A percentile compares a stretch with the other conserved stretches of the same genome.
Conservation (phyloP, 345 rosid genomes). For the Euclidium syriacum region DNA sequence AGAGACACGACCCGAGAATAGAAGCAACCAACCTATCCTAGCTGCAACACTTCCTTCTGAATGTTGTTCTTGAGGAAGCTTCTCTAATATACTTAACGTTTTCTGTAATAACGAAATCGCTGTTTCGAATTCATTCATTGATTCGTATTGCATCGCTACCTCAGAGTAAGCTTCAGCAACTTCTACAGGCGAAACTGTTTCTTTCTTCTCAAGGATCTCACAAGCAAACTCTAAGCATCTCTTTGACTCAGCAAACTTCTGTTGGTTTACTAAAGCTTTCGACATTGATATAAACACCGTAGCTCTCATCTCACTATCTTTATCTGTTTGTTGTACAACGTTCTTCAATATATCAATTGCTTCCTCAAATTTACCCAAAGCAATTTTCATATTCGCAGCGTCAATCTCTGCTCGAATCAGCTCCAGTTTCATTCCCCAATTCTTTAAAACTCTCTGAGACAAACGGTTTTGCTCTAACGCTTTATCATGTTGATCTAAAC, state of each 20-base stretch:
- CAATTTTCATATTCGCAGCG: slow-evolving; percentile 87
- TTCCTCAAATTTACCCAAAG: slow-evolving; percentile 68
- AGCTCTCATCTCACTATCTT: slow-evolving; percentile 69
- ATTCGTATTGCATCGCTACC: slow-evolving; percentile 84
- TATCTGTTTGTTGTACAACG: slow-evolving; percentile 64
- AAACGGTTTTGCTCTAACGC: slow-evolving; percentile 80
- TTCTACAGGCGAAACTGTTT: slow-evolving; percentile 53
- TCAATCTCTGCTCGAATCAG: slow-evolving; percentile 75
- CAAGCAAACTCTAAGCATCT: slow-evolving; percentile 76
- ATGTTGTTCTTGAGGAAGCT: slow-evolving; percentile 79
- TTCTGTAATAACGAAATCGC: slow-evolving; percentile 74
- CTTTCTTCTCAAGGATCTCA: slow-evolving; percentile 76
- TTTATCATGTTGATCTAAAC: slow-evolving; percentile 80
- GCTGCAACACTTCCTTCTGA: slow-evolving; percentile 88
- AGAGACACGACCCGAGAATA: slow-evolving; percentile 74
- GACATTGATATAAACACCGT: slow-evolving; percentile 77
- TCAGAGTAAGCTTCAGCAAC: slow-evolving; percentile 91
- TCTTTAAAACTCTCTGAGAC: slow-evolving; percentile 69
- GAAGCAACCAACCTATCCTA: slow-evolving; percentile 86
- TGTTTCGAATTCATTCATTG: slow-evolving; percentile 75
- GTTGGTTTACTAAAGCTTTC: slow-evolving; percentile 63
- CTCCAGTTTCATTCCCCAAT: slow-evolving; percentile 73
- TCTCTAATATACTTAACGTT: slow-evolving; percentile 71
- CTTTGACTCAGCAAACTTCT: slow-evolving; percentile 64
- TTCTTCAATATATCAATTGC: slow-evolving; percentile 63